Evolutionary conservation across 2,329 filamentous ascomycete species (phyloP), one percentile per base, ranked within the genome.

Genomic region (Tetracladium maxilliforme): DNA sequence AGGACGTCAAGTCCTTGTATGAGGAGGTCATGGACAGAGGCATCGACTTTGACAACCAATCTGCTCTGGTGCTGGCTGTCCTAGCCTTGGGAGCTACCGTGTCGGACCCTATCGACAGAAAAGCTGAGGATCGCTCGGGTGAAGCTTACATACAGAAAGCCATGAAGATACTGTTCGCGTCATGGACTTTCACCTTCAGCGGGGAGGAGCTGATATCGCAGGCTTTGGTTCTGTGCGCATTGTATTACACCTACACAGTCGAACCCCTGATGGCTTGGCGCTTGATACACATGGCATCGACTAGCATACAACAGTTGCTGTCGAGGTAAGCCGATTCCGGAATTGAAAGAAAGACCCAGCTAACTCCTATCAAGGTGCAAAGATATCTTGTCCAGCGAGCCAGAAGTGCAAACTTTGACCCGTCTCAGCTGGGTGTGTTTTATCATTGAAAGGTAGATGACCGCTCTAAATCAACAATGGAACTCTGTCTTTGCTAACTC

Each of bases 351-450:
- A 15, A 9, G 9, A 8, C 14, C n/a, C n/a, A n/a, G n/a, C n/a
- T n/a, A n/a, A n/a, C n/a, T n/a, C n/a, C n/a, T n/a, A n/a, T n/a
- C n/a, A 9, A 23, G 21, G 14, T 12, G n/a, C 21, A 23, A 23
- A 14, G 12, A 23, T n/a, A 6, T 23, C 5, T 5, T 15, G n/a
- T 23, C 21, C 9, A 10, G 16, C n/a, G 21, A 23, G 6, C 10
- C 12, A 9, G 11, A 14, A 23, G 16, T 23, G n/a, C 7, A 23
- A 3, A 5, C 34, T 32, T 16, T 40, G 9, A 37, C 32, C 2
- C 36, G 39, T 7, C 24, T 42, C 11, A 38, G 38, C 26, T 42
- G 38, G 38, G 30, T 33, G 4, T 40, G 36, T 19, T 41, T 41
- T 17, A 28, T 39, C 4, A 32, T 42, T 10, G 39, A 42, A 30